Base-by-base conservation (phyloP, 2,329 filamentous ascomycete genomes). In the Sphaerulina vaccinii region DNA sequence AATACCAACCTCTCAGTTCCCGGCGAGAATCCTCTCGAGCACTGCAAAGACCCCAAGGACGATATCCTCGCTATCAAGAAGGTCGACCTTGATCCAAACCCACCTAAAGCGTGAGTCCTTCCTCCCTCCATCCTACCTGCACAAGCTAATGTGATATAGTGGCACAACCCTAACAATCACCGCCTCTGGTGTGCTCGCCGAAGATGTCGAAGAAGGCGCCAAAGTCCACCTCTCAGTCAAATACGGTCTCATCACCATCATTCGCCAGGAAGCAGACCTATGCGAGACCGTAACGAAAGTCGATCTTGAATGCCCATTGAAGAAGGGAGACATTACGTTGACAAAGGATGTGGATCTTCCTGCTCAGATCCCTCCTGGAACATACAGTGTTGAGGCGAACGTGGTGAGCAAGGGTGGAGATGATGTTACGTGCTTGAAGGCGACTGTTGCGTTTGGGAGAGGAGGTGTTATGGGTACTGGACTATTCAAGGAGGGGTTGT, bases 241-340 rank as follows among this genome's bases (percentile, higher is more conserved):
- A 75, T 96, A 95, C 71, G 92, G 92, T 55, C 79, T 96, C 60
- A 96, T 99, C 71, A 88, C 84, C 49, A 81, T 99, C 59, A 83
- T 99, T 71, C 88, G 82, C 71, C 87, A 87, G 60, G 81, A 79
- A 61, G 84, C 86, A 65, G 87, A 96, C 68, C 81, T 97, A 32
- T 99, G 93, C 77, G 88, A 96, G 55, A 86, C 95, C 70, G 82
- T 95, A 60, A 77, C 81, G 69, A 90, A 96, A 62, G 89, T 96
- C 38, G 90, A 96, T 64, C 77, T 97, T 51, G 75, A 88, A 64
- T 99, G 93, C 73, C 93, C 93, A 42, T 80, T 99, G 53, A 78
- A 95, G 73, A 82, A 88, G 73, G 92, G 91, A 54, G 74, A 83
- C 18, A 77, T 90, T 67, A 62, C 58, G 15, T 75, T 99, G 61